Evolutionary conservation across 805 yeast genomes (phyloP), one percentile per base, ranked within the genome.

Genomic region (Maudiozyma turicensis): DNA sequence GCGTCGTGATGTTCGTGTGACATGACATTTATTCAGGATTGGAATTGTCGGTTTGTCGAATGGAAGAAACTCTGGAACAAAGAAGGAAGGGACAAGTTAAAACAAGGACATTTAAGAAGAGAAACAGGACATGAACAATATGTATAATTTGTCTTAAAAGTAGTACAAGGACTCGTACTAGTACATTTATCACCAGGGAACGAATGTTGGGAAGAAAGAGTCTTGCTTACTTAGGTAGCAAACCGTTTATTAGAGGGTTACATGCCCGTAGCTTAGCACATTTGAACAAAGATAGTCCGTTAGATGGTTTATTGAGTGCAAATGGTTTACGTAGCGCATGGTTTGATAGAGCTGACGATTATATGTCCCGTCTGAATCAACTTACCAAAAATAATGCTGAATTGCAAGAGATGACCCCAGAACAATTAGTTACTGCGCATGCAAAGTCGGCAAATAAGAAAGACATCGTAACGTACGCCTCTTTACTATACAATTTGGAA

Each of bases 321-420:
- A 53, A 68, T 41, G 79, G 81, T 8, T 58, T 80, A n/a, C 58
- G 73, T 11, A 75, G 71, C 50, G 73, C 77, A 3, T 80, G 82
- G 78, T 72, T 66, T 52, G 66, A 71, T 26, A 72, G 80, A 56
- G 68, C 73, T 3, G 63, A 65, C 3, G 34, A 52, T 8, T 71
- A 72, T 46, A 65, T 72, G 6, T 66, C 63, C 4, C 68, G 68
- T 28, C 62, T 80, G 48, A 75, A 76, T 57, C 58, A 60, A 15
- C 55, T 55, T 41, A 59, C 63, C n/a, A 50, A 55, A 40, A 42
- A 48, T 40, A 49, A 53, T 40, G 32, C 45, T 46, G 54, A 54
- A 5, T 44, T 55, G 8, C 59, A 63, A 10, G 56, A 64, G n/a
- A 53, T 56, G 37, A 57, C 64, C 3, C 44, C 55, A 13, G 59